These are phyloP conservation scores for Citrus trifoliata DNA, from an alignment of 345 rosid species.

Conservation along the genomic window DNA sequence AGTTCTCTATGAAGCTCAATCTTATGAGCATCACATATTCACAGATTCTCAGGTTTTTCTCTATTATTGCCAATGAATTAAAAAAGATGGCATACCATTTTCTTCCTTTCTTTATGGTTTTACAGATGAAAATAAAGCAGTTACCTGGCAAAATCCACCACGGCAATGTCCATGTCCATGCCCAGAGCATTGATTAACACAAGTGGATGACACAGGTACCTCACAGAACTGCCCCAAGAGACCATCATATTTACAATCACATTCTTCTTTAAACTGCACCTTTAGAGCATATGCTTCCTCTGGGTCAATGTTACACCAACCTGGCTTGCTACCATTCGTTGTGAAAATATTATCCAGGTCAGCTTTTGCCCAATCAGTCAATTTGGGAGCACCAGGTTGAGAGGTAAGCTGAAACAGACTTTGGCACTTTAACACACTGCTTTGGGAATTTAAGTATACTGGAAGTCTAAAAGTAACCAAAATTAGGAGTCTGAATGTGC, in stretches of 20 bases:
- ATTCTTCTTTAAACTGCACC: constrained; percentile 70
- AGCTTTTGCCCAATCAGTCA: constrained; percentile 74
- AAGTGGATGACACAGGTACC: constrained; percentile 68
- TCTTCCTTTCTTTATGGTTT: background rate
- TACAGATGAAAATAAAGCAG: background rate
- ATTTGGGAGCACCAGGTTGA: constrained; percentile 57
- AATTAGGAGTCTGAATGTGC: constrained; percentile 18
- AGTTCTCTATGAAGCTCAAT: background rate
- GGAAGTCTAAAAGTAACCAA: background rate
- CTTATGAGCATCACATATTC: background rate
- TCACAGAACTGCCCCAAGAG: constrained; percentile 85
- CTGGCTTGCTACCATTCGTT: constrained; percentile 69
- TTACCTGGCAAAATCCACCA: constrained; percentile 96
- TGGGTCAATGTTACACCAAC: constrained; percentile 98
- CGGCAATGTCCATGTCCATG: constrained; percentile 85
- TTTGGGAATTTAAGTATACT: background rate
- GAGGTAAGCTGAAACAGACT: constrained; percentile 50
- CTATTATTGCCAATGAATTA: background rate
- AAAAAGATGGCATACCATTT: background rate
- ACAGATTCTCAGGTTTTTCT: background rate
- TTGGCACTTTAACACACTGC: constrained; percentile 6
- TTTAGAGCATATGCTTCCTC: constrained; percentile 60
- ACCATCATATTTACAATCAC: constrained; percentile 95
- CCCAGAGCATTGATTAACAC: constrained; percentile 90
- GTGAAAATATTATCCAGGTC: constrained; percentile 75